Evolutionary conservation across 2,329 filamentous ascomycete species (phyloP).

Genomic region (Sporothrix humicola): DNA sequence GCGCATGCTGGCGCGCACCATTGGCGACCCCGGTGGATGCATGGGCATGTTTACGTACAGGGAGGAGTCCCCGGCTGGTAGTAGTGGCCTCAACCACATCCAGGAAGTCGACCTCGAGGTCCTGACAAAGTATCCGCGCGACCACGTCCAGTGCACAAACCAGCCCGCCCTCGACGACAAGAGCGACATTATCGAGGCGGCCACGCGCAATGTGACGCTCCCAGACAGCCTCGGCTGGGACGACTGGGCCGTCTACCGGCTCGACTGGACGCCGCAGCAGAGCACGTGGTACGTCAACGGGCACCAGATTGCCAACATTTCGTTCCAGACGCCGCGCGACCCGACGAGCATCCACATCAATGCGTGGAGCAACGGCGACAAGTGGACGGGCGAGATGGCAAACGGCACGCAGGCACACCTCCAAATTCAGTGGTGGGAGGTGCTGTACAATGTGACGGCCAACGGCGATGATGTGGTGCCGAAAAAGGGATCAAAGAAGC

Average conservation of each 20-base stretch:
- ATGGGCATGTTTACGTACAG: slow-evolving; percentile 61
- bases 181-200: slow-evolving; percentile 52
- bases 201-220: slow-evolving; percentile 56
- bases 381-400: slow-evolving; percentile 65
- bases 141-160: slow-evolving; percentile 63
- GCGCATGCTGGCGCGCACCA: slow-evolving; percentile 58
- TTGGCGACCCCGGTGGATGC: slow-evolving; percentile 55
- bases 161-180: slow-evolving; percentile 58
- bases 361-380: slow-evolving; percentile 65
- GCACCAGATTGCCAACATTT: slow-evolving; percentile 56
- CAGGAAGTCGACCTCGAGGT: slow-evolving; percentile 62
- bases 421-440: slow-evolving; percentile 67
- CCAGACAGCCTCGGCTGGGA: slow-evolving; percentile 55
- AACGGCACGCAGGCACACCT: slow-evolving; percentile 56
- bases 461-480: background rate
- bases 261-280: slow-evolving; percentile 62
- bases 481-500: background rate
- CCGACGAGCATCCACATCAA: slow-evolving; percentile 62
- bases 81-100: slow-evolving; percentile 42
- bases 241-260: slow-evolving; percentile 63
- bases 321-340: slow-evolving; percentile 61
- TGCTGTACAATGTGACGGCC: slow-evolving; percentile 58
- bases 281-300: slow-evolving; percentile 64
- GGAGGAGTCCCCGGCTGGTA: slow-evolving; percentile 28
- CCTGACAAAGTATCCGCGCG: slow-evolving; percentile 53